Percentiles rank a stretch among this genome's conserved stretches.
phyloP scores from a whole-genome alignment of 495 filamentous ascomycete species.

The Penicillium steckii region DNA sequence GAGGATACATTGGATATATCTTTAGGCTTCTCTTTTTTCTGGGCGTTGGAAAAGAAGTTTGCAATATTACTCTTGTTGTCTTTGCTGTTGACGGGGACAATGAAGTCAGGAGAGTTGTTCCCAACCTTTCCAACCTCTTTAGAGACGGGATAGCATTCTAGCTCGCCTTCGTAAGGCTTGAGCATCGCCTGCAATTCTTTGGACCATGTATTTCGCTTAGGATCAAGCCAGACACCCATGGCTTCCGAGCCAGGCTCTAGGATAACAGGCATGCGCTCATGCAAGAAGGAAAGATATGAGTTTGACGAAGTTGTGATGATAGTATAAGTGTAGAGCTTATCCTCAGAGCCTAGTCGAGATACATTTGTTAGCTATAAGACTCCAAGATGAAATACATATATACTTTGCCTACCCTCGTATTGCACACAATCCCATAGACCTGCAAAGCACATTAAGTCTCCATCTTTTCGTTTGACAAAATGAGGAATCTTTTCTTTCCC shows the following conservation, averaged over 20 bases:
- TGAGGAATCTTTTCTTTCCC: constrained; percentile 80
- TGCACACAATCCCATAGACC: constrained; percentile 88
- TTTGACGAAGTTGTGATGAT: constrained; percentile 88
- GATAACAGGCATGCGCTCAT: constrained; percentile 95
- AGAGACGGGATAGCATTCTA: constrained; percentile 82
- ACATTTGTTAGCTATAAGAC: not conserved
- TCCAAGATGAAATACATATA: not conserved
- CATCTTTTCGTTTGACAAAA: constrained; percentile 78
- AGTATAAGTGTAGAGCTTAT: constrained; percentile 80
- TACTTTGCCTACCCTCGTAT: constrained; percentile 61
- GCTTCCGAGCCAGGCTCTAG: constrained; percentile 71
- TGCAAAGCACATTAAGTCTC: constrained; percentile 81
- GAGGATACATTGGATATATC: not conserved
- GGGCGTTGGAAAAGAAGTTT: constrained; percentile 77
- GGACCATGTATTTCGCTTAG: constrained; percentile 66
- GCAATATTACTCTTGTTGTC: constrained; percentile 91
- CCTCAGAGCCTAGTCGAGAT: constrained; percentile 43
- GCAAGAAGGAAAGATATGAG: constrained; percentile 75
- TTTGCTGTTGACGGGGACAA: constrained; percentile 75
- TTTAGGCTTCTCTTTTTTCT: constrained; percentile 28
- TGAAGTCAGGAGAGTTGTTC: constrained; percentile 81
- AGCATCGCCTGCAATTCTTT: constrained; percentile 73
- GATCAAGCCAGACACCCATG: constrained; percentile 80
- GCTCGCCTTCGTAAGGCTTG: constrained; percentile 71
- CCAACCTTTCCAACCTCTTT: constrained; percentile 94